phyloP scores from a whole-genome alignment of 495 filamentous ascomycete species.

The Lasiosphaeria hispida region DNA sequence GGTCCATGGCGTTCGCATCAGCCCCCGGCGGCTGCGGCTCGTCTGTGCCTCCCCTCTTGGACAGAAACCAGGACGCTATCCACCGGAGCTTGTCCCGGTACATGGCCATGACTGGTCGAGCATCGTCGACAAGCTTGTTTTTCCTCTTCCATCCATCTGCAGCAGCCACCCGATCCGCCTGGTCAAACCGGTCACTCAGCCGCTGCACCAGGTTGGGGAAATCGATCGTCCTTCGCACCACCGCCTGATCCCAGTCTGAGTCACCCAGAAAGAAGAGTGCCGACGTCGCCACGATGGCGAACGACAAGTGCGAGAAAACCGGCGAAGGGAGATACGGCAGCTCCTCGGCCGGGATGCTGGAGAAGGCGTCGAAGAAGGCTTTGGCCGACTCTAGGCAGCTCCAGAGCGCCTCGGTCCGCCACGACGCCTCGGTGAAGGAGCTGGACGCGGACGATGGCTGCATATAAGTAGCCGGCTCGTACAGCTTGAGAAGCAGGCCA shows the following conservation, averaged over 20 bases:
- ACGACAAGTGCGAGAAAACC: conserved; percentile 15
- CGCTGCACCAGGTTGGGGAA: conserved; percentile 7
- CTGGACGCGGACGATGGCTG: neutral
- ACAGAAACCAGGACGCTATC: conserved; percentile 27
- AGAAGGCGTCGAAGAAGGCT: conserved; percentile 15
- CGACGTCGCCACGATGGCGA: conserved; percentile 19
- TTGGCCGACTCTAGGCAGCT: conserved; percentile 17
- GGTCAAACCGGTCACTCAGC: conserved; percentile 15
- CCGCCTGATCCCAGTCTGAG: conserved; percentile 23
- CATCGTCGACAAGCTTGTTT: conserved; percentile 15
- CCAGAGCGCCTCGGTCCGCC: conserved; percentile 23
- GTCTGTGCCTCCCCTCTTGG: conserved; percentile 13
- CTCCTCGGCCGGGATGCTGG: conserved; percentile 11
- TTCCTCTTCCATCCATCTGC: conserved; percentile 17
- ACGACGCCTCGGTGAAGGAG: neutral
- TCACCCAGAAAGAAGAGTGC: conserved; percentile 21
- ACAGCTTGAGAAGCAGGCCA: conserved; percentile 18
- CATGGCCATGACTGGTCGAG: conserved; percentile 6
- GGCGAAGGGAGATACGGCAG: conserved; percentile 17
- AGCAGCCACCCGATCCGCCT: conserved; percentile 13
- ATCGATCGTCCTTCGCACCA: conserved; percentile 18
- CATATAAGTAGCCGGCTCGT: conserved; percentile 25
- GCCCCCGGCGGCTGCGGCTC: conserved; percentile 3
- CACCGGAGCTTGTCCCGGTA: conserved; percentile 22
- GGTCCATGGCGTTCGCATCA: neutral